A percentile compares a stretch with the other conserved stretches of the same genome.
Evolutionary conservation across 2,329 filamentous ascomycete species (phyloP).

Genomic region (Fusarium falciforme): DNA sequence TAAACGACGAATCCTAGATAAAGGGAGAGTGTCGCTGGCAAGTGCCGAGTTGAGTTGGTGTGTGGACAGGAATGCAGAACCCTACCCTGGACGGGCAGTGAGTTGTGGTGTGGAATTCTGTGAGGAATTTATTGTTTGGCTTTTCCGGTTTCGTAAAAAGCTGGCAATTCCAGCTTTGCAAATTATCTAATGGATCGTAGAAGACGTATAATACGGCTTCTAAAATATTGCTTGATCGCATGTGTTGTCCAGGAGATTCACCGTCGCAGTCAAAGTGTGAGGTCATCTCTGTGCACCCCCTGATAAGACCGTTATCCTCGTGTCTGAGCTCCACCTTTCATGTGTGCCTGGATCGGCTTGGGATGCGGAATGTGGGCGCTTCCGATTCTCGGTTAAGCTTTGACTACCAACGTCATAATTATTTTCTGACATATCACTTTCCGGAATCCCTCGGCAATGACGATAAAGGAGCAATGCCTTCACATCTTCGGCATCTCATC

Average conservation of each 20-base stretch:
- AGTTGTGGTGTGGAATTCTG: background rate
- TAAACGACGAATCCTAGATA: background rate
- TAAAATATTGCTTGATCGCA: background rate
- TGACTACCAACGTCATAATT: background rate
- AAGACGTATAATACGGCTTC: background rate
- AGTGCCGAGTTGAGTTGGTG: background rate
- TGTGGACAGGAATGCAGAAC: background rate
- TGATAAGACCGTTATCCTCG: background rate
- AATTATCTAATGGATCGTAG: background rate
- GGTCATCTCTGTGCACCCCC: background rate
- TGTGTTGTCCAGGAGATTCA: background rate
- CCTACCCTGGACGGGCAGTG: background rate
- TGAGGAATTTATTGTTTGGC: background rate
- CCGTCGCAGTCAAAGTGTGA: background rate
- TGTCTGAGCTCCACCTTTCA: background rate
- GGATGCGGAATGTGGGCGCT: background rate
- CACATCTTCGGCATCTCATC: background rate
- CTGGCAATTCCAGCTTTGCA: background rate
- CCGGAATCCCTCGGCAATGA: background rate
- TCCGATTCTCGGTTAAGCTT: background rate
- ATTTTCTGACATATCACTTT: background rate
- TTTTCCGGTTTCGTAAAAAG: background rate
- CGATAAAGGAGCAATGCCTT: background rate
- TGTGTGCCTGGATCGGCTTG: background rate
- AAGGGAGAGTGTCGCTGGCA: background rate